These are phyloP conservation scores for Pyrenochaeta sp. DNA, from an alignment of 2,329 filamentous ascomycete species.

Conservation along the genomic window DNA sequence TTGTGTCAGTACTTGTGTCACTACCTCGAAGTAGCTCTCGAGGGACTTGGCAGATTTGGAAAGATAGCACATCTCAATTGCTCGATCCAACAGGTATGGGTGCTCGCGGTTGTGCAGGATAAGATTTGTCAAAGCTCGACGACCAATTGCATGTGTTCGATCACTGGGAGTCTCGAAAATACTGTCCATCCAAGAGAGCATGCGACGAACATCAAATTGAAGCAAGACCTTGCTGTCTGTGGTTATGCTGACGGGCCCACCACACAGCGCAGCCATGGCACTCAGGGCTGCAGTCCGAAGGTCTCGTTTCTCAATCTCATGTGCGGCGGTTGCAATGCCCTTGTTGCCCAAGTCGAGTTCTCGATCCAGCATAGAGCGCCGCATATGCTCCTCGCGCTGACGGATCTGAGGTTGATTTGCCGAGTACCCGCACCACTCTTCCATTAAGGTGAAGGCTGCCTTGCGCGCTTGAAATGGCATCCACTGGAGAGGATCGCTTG, in stretches of 20 bases:
- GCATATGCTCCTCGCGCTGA: constrained; percentile 85
- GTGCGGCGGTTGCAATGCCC: constrained; percentile 82
- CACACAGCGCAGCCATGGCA: constrained; percentile 94
- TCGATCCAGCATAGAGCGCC: constrained; percentile 82
- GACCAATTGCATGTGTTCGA: constrained; percentile 88
- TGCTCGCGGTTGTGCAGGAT: constrained; percentile 91
- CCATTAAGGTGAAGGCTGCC: constrained; percentile 95
- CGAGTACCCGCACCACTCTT: constrained; percentile 98
- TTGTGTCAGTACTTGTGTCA: constrained; percentile 85
- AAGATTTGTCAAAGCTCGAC: constrained; percentile 86
- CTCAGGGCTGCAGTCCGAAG: constrained; percentile 89
- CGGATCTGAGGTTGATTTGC: constrained; percentile 86
- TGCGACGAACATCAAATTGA: constrained; percentile 89
- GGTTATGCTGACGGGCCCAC: constrained; percentile 80
- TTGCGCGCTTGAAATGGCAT: constrained; percentile 97
- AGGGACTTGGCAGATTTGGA: constrained; percentile 82
- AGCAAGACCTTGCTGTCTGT: constrained; percentile 88
- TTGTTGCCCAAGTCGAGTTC: constrained; percentile 77
- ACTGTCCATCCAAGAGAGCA: constrained; percentile 93
- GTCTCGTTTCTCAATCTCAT: constrained; percentile 97
- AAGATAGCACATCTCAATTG: constrained; percentile 89
- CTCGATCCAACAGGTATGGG: constrained; percentile 84
- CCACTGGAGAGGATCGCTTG: constrained; percentile 87
- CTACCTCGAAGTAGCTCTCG: constrained; percentile 94
- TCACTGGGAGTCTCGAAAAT: constrained; percentile 95